Conservation (phyloP, 768 basidiomycete species). For the Boletus pseudo-olivaceus region DNA sequence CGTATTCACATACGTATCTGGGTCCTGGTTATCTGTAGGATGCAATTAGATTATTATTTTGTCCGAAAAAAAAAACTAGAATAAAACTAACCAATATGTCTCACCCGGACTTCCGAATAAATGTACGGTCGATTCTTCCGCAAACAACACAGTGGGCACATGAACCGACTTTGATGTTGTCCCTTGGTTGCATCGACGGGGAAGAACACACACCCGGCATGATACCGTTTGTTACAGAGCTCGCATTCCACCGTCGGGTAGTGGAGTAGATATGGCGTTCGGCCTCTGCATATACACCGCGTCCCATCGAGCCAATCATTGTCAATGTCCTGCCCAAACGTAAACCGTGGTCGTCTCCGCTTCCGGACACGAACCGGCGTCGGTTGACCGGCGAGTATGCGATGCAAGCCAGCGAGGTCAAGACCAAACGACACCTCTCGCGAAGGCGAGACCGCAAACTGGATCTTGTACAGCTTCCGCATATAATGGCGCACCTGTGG, state of each 20-base stretch:
- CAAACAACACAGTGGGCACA: slow-evolving; percentile 75
- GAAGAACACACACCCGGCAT: slow-evolving; percentile 74
- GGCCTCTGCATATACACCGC: slow-evolving; percentile 77
- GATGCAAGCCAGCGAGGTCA: slow-evolving; percentile 78
- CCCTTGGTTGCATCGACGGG: slow-evolving; percentile 42
- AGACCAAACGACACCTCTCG: slow-evolving; percentile 80
- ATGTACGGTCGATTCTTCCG: slow-evolving; percentile 69
- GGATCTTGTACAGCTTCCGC: slow-evolving; percentile 86
- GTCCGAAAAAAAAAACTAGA: background rate
- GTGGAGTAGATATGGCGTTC: slow-evolving; percentile 54
- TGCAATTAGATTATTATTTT: slow-evolving; percentile 5
- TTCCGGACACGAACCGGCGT: slow-evolving; percentile 46
- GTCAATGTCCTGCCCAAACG: slow-evolving; percentile 75
- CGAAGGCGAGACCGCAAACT: slow-evolving; percentile 82
- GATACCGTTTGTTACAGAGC: slow-evolving; percentile 61
- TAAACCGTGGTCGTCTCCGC: slow-evolving; percentile 59
- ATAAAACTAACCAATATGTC: slow-evolving; percentile 49
- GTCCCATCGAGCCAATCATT: slow-evolving; percentile 71
- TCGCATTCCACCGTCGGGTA: slow-evolving; percentile 68
- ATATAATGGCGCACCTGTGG: slow-evolving; percentile 86
- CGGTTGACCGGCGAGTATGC: slow-evolving; percentile 71
- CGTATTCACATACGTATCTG: slow-evolving; percentile 66
- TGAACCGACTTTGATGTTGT: slow-evolving; percentile 42
- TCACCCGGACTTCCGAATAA: slow-evolving; percentile 74
- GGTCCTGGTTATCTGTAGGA: slow-evolving; percentile 41